Base-by-base conservation (phyloP, 2,329 filamentous ascomycete species). In the Seiridium cupressi region DNA sequence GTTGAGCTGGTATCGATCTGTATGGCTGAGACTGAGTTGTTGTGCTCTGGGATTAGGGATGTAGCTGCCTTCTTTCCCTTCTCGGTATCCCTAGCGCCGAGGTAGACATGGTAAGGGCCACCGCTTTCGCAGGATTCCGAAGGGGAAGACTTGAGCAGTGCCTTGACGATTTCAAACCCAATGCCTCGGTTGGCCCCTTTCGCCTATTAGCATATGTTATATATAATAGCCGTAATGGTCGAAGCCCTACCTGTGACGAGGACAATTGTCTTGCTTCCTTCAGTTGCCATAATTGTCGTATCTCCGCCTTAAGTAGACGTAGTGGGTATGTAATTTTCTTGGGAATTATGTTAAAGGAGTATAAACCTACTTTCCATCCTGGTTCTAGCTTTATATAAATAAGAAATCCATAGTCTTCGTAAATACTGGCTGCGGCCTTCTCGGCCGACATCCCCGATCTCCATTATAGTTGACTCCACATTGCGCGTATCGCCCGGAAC, bases 171-270 rank as follows among this genome's bases (percentile, higher is more conserved):
- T 42, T 61, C 61, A 38, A 66, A 56, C 6, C 66, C 66, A 44
- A 68, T 65, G 59, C 66, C 65, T 42, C 62, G 55, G 48, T 66
- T 68, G 18, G 57, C 63, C 32, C 64, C 66, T 67, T 6, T 3
- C 3, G 3, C 2, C 2, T 10, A 35, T 46, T 47, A 56, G 44
- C 11, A 35, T 3, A 8, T 11, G 6, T 35, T n/a, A 35, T 13
- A 35, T 2, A 34, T 26, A 31, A 3, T 26, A n/a, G 18, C 18
- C 18, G 18, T 26, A 32, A 10, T 38, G 6, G 9, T 11, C 36
- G 13, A 10, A 18, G 32, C 57, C 59, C 5, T 31, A 66, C 63
- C 63, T 40, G 65, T 64, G 10, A 67, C 34, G 9, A 67, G 57
- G 5, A 67, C 62, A 26, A 67, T 51, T 6, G 65, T 66, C 47